Percentiles rank a stretch among this genome's conserved stretches.
Conservation (phyloP, 2,329 filamentous ascomycete species). For the Fusarium sp. region DNA sequence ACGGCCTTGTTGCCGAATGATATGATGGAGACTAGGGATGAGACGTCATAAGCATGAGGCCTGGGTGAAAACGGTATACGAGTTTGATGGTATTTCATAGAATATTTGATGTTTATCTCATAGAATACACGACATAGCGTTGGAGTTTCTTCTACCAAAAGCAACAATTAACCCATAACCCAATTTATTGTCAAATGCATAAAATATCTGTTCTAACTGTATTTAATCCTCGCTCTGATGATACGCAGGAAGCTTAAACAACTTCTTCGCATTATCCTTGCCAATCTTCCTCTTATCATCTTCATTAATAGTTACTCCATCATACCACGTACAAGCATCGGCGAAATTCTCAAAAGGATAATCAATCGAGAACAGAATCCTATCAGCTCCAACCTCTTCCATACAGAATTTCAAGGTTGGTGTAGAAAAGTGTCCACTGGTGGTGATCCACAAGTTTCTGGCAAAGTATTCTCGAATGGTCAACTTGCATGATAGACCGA, state of each 20-base stretch:
- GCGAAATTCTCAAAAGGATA: slow-evolving; percentile 63
- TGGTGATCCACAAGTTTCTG: slow-evolving; percentile 67
- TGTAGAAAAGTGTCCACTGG: slow-evolving; percentile 66
- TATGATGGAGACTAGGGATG: slow-evolving; percentile 51
- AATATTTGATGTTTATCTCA: not conserved
- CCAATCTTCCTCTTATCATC: slow-evolving; percentile 55
- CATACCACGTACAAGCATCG: slow-evolving; percentile 57
- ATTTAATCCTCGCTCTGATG: slow-evolving; percentile 35
- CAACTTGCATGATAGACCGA: slow-evolving; percentile 60
- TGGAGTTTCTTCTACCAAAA: not conserved
- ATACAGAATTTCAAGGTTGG: slow-evolving; percentile 62
- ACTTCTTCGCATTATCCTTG: slow-evolving; percentile 55
- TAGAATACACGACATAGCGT: not conserved
- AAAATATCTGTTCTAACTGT: not conserved
- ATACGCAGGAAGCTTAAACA: slow-evolving; percentile 51
- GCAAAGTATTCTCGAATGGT: slow-evolving; percentile 64
- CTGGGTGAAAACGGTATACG: not conserved
- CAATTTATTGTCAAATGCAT: not conserved
- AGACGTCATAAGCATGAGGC: slow-evolving; percentile 17
- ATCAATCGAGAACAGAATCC: slow-evolving; percentile 64
- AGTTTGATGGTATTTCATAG: not conserved
- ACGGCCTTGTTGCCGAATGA: slow-evolving; percentile 60
- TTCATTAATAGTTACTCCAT: slow-evolving; percentile 50
- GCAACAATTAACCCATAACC: not conserved
- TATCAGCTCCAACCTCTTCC: slow-evolving; percentile 59